A percentile compares a stretch with the other conserved stretches of the same genome.
These are phyloP conservation scores for Ophiocordyceps camponoti-leonardi DNA, from an alignment of 2,329 filamentous ascomycete species.

Conservation along the genomic window DNA sequence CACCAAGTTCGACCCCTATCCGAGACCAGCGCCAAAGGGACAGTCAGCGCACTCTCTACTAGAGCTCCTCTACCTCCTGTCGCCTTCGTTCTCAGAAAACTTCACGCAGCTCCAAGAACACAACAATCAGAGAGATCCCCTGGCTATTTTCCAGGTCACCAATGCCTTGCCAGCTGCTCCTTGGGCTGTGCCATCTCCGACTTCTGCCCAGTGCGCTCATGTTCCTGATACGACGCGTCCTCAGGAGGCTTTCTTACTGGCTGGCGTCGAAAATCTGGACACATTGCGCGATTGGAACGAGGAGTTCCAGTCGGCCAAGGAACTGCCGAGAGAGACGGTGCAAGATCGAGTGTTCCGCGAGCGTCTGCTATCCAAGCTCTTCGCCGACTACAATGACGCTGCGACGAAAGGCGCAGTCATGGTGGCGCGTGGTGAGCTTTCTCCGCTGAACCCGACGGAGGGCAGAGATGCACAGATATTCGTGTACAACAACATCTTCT, in stretches of 20 bases:
- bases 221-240: conserved; percentile 71
- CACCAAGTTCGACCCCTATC: conserved; percentile 83
- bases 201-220: conserved; percentile 50
- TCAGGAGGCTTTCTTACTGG: conserved; percentile 81
- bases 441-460: conserved; percentile 89
- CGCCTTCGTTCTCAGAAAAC: conserved; percentile 61
- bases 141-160: conserved; percentile 88
- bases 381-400: conserved; percentile 94
- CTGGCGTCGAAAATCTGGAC: conserved; percentile 84
- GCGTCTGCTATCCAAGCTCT: conserved; percentile 83
- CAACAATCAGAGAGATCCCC: conserved; percentile 70
- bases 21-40: conserved; percentile 61
- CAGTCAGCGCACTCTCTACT: conserved; percentile 73
- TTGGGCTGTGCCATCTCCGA: conserved; percentile 65
- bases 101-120: conserved; percentile 70
- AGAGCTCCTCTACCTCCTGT: conserved; percentile 59
- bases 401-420: conserved; percentile 82
- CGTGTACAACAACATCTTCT: conserved; percentile 99
- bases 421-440: conserved; percentile 82
- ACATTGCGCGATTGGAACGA: conserved; percentile 97
- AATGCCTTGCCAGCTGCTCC: conserved; percentile 86
- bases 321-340: conserved; percentile 82
- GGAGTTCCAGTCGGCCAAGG: conserved; percentile 91
- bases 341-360: conserved; percentile 95
- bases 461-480: conserved; percentile 89